phyloP scores from a whole-genome alignment of 2,329 filamentous ascomycete genomes.

The Ophiosphaerella korrae region DNA sequence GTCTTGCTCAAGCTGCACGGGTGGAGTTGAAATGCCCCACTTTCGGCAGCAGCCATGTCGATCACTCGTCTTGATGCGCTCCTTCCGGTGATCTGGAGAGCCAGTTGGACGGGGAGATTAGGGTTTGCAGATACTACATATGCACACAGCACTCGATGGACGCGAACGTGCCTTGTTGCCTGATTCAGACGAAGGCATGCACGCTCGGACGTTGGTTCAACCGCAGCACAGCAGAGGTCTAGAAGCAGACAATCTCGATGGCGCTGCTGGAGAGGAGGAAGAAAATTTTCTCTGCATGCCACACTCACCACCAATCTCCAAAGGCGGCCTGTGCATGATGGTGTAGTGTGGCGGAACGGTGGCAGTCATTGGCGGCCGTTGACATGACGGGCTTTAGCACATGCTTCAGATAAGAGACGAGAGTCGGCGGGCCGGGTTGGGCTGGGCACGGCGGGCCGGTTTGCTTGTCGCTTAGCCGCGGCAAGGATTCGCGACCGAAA shows the following conservation, averaged over 20 bases:
- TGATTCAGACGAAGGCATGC: conserved; percentile 2
- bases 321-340: neutral
- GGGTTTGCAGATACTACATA: neutral
- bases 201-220: neutral
- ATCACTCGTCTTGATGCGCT: neutral
- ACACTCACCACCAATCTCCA: neutral
- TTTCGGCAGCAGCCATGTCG: too few species aligned
- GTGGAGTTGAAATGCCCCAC: too few species aligned
- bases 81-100: neutral
- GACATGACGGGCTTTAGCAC: neutral
- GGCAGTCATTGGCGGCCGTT: neutral
- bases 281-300: neutral
- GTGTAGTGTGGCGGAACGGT: neutral
- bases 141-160: neutral
- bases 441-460: too few species aligned
- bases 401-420: neutral
- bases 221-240: neutral
- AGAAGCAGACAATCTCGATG: neutral
- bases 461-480: neutral
- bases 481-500: conserved; percentile 1
- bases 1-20: too few species aligned
- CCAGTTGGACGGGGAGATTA: neutral
- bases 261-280: neutral
- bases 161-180: conserved; percentile 1
- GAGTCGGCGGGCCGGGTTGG: neutral